Evolutionary conservation across 2,329 filamentous ascomycete genomes (phyloP), one percentile per base, ranked within the genome.

Genomic region (Neopestalotiopsis sp.): DNA sequence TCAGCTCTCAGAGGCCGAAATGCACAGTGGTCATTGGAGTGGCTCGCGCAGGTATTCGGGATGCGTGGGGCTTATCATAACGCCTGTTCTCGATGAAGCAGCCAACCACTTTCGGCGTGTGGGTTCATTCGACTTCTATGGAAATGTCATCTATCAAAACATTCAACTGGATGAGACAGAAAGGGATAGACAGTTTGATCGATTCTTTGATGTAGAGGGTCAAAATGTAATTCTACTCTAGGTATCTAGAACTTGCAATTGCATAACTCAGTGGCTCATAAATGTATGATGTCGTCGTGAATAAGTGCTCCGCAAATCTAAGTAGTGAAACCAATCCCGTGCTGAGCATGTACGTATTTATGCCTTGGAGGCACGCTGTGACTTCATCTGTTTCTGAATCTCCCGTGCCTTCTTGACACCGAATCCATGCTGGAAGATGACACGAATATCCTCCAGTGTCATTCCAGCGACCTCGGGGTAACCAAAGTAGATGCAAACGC

Each of bases 381-480:
- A 32, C 30, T 66, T 56, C 64, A 66, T 66, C 24, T 66, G 20
- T 30, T 66, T 66, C 28, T 66, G 64, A 38, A 66, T 56, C n/a
- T 66, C 20, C 9, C 64, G 30, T 2, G 64, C 64, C n/a, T 34
- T 45, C 30, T 66, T 58, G 24, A 66, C 64, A 20, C 64, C 64
- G 2, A 66, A 66, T 17, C 64, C 64, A 38, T 66, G 45, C 13
- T 58, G 38, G 64, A 66, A 66, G 5, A 66, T 66, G n/a, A 57
- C 17, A 10, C 64, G 20, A 58, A 66, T 66, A 34, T 66, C 64
- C 17, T 66, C 64, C 12, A 66, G 49, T 13, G 64, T 57, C 32
- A 66, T 57, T n/a, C 64, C 64, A 17, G 40, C 45, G 4, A 66
- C 64, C n/a, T 66, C 64, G 49, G 64, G 64, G 45, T 66, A 66